These are phyloP conservation scores for Triticum aestivum DNA, from an alignment of 176 grass and related monocot species.

Conservation along the genomic window IWGSC_CS_RefSeq_v2.1 NC_057812.1:414365862-414366361, in stretches of 20 bases:
- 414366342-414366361: background rate
- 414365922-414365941: slow-evolving; percentile 17
- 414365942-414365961: slow-evolving; percentile 13
- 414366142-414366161: slow-evolving; percentile 23
- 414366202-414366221: background rate
- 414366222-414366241: background rate
- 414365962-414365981: slow-evolving; percentile 13
- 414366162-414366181: background rate
- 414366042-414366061: slow-evolving; percentile 15
- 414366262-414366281: slow-evolving; percentile 11
- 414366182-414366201: background rate
- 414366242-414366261: background rate
- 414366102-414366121: slow-evolving; percentile 13
- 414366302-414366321: slow-evolving; percentile 29
- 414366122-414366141: background rate
- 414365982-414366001: slow-evolving; percentile 3
- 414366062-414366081: background rate
- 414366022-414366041: slow-evolving; percentile 36
- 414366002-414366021: slow-evolving; percentile 28
- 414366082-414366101: slow-evolving; percentile 22
- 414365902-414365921: background rate
- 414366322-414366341: background rate
- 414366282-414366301: slow-evolving; percentile 11
- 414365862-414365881: background rate
- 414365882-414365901: background rate